Conservation (phyloP, 2,329 filamentous ascomycete genomes). For the Sporothrix euskadiensis region DNA sequence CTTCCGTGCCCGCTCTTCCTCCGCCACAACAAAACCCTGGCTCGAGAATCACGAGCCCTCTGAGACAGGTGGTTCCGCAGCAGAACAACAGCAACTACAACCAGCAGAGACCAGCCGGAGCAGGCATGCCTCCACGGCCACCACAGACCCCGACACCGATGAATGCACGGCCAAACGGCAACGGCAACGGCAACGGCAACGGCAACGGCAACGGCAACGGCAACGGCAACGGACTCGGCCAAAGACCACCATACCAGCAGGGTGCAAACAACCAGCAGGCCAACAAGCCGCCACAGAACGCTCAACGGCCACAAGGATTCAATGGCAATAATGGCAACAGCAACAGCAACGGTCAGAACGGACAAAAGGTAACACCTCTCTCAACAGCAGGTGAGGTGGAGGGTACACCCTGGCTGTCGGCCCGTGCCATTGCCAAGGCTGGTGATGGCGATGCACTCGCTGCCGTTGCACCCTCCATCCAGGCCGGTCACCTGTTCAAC, state of each 20-base stretch:
- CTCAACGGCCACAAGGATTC: background rate
- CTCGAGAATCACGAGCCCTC: constrained; percentile 30
- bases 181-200: too few species aligned
- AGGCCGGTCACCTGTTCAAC: constrained; percentile 63
- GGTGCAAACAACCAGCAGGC: constrained; percentile 15
- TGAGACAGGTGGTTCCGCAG: constrained; percentile 33
- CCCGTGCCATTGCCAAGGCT: constrained; percentile 61
- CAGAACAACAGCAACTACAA: constrained; percentile 19
- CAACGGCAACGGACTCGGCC: background rate
- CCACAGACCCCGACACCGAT: constrained; percentile 29
- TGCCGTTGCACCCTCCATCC: constrained; percentile 45
- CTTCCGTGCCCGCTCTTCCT: constrained; percentile 29
- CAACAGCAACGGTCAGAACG: constrained; percentile 29
- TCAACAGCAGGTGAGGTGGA: background rate
- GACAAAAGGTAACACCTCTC: constrained; percentile 25
- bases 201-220: constrained; percentile 8
- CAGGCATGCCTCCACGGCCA: constrained; percentile 27
- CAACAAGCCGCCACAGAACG: background rate
- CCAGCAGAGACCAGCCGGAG: constrained; percentile 24
- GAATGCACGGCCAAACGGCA: constrained; percentile 13
- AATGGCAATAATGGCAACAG: constrained; percentile 17
- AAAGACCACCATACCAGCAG: constrained; percentile 25
- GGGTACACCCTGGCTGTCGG: constrained; percentile 68
- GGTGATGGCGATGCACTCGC: constrained; percentile 46
- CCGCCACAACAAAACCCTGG: constrained; percentile 34